Evolutionary conservation across 441 rosid species (phyloP).

Genomic region (Populus hybrid): DNA sequence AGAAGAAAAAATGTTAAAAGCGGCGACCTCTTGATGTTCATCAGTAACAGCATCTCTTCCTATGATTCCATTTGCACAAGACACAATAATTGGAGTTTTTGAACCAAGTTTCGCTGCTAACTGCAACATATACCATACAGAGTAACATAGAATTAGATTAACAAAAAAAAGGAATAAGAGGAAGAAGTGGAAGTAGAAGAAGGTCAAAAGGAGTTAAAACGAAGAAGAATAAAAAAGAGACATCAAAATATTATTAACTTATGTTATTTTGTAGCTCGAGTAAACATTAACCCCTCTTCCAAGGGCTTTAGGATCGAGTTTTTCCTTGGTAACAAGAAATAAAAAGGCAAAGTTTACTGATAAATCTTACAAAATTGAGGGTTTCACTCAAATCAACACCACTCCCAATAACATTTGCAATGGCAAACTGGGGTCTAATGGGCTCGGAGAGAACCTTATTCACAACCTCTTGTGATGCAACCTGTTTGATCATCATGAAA

Average conservation of each 20-base stretch:
- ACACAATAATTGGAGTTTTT: slow-evolving; percentile 52
- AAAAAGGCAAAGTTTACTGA: too few relatives aligned
- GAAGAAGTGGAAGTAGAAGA: not conserved
- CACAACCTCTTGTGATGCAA: slow-evolving; percentile 51
- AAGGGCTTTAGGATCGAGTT: too few relatives aligned
- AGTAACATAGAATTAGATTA: too few relatives aligned
- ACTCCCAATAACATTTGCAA: not conserved
- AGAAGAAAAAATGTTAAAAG: not conserved
- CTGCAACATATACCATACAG: slow-evolving; percentile 29
- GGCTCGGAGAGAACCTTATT: slow-evolving; percentile 36
- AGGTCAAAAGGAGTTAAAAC: not conserved
- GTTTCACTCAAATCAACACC: slow-evolving; percentile 22
- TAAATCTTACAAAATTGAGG: slow-evolving; percentile 36
- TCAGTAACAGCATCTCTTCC: slow-evolving; percentile 58
- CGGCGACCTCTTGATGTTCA: slow-evolving; percentile 57
- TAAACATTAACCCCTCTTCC: too few relatives aligned
- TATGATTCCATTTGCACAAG: slow-evolving; percentile 48
- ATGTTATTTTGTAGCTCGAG: too few relatives aligned
- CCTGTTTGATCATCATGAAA: slow-evolving; percentile 25
- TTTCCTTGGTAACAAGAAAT: not conserved
- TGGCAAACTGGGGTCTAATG: too few relatives aligned
- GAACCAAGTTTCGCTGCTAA: slow-evolving; percentile 48
- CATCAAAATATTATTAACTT: too few relatives aligned
- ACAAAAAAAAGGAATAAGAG: not conserved
- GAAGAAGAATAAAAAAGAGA: too few relatives aligned